Conservation (phyloP, 1,284 basidiomycete genomes). For the Leccinum insigne region DNA sequence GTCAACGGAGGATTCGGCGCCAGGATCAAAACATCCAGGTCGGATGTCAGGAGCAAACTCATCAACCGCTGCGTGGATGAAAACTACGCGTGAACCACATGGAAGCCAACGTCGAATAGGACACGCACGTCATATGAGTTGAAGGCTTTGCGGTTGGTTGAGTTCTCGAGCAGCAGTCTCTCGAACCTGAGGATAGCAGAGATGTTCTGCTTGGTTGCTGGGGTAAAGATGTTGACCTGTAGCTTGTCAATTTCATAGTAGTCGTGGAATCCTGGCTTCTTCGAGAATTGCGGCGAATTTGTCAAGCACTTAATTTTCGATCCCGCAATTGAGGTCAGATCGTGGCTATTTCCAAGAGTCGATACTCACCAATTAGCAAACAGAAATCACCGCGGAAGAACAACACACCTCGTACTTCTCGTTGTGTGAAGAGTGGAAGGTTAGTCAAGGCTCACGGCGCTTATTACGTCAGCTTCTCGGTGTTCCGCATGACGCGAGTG, state of each 20-base stretch:
- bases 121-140: slow-evolving; percentile 91
- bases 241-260: slow-evolving; percentile 72
- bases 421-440: no score
- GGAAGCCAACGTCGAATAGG: slow-evolving; percentile 5
- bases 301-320: slow-evolving; percentile 78
- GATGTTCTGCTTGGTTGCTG: slow-evolving; percentile 74
- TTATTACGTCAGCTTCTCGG: no score
- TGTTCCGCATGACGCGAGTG: no score
- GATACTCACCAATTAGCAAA: slow-evolving; percentile 39
- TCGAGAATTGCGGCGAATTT: slow-evolving; percentile 92
- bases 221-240: slow-evolving; percentile 82
- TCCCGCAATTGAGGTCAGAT: slow-evolving; percentile 97
- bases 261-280: slow-evolving; percentile 66
- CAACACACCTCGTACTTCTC: no score
- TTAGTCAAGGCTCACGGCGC: no score
- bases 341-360: slow-evolving; percentile 93
- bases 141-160: slow-evolving; percentile 97
- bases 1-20: slow-evolving; percentile 79
- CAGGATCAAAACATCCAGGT: slow-evolving; percentile 86
- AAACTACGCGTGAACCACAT: slow-evolving; percentile 19
- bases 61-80: slow-evolving; percentile 61
- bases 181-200: slow-evolving; percentile 88
- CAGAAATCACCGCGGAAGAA: no score
- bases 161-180: slow-evolving; percentile 93
- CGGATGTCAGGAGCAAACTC: no score